Evolutionary conservation across 2,329 filamentous ascomycete species (phyloP).

Genomic region (Emericellopsis cladophorae): DNA sequence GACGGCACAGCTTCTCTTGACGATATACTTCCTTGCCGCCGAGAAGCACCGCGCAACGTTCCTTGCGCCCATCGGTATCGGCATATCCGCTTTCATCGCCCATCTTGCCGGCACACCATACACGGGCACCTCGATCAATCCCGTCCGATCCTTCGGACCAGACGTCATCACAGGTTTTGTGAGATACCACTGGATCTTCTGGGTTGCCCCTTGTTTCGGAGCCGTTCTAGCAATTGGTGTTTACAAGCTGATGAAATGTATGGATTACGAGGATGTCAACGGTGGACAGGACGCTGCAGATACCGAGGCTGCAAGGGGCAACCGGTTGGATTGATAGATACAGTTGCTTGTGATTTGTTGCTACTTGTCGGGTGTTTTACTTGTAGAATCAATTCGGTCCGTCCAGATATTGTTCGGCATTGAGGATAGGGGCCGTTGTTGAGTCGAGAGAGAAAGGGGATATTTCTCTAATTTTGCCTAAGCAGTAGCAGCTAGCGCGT

Average conservation of each 20-base stretch:
- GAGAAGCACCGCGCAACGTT: slow-evolving; percentile 65
- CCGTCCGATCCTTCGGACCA: slow-evolving; percentile 36
- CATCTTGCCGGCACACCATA: slow-evolving; percentile 31
- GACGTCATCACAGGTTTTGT: slow-evolving; percentile 28
- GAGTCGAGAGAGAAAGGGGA: too few relatives aligned
- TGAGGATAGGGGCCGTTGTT: too few relatives aligned
- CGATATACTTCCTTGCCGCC: slow-evolving; percentile 56
- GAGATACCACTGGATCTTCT: slow-evolving; percentile 41
- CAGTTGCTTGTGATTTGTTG: too few relatives aligned
- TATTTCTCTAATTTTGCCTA: too few relatives aligned
- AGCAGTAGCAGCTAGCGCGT: too few relatives aligned
- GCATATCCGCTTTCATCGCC: slow-evolving; percentile 54
- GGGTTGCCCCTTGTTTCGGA: slow-evolving; percentile 39
- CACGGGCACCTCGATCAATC: slow-evolving; percentile 36
- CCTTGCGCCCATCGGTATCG: slow-evolving; percentile 60
- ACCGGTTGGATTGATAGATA: neutral
- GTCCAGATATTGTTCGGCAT: too few relatives aligned
- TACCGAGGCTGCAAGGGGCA: slow-evolving; percentile 8
- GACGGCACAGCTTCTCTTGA: slow-evolving; percentile 49
- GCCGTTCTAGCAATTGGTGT: slow-evolving; percentile 32
- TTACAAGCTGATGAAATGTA: slow-evolving; percentile 35
- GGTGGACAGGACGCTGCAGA: slow-evolving; percentile 31
- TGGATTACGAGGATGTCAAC: slow-evolving; percentile 39
- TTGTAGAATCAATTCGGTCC: too few relatives aligned
- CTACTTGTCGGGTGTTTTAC: too few relatives aligned